phyloP scores from a whole-genome alignment of 345 rosid genomes.

The Raphanus sativus region DNA sequence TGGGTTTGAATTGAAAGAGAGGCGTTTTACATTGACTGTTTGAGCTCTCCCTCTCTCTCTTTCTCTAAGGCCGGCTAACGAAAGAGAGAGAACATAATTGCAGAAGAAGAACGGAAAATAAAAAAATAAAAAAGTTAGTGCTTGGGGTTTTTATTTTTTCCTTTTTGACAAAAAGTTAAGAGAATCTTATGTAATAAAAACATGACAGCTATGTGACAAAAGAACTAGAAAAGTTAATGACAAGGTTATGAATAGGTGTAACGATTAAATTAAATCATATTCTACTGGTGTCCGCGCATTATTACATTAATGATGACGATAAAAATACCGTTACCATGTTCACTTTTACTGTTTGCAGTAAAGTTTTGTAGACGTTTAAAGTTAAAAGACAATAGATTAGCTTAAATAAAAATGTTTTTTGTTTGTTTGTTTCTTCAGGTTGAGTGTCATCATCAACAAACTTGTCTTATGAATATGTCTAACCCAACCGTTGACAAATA shows the following conservation, averaged over 20 bases:
- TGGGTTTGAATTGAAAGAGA: not conserved
- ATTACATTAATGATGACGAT: not conserved
- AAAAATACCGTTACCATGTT: not conserved
- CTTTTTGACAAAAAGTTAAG: not conserved
- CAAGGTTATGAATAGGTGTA: slow-evolving; percentile 4
- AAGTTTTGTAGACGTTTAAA: slow-evolving; percentile 19
- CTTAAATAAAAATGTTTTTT: not conserved
- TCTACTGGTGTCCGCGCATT: too few species aligned
- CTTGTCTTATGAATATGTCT: not conserved
- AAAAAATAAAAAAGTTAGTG: not conserved
- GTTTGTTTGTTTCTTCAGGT: not conserved
- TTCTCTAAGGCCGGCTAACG: slow-evolving; percentile 9
- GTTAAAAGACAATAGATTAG: not conserved
- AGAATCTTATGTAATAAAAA: slow-evolving; percentile 14
- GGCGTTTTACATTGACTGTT: slow-evolving; percentile 1
- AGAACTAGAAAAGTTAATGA: too few species aligned
- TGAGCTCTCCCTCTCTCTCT: not conserved
- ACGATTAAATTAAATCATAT: slow-evolving; percentile 1
- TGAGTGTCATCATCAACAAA: not conserved
- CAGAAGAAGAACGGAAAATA: not conserved
- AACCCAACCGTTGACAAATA: slow-evolving; percentile 27
- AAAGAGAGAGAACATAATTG: slow-evolving; percentile 12
- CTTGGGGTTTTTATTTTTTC: not conserved
- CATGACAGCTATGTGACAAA: slow-evolving; percentile 15
- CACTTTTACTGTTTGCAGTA: not conserved